Percentiles rank a stretch among this genome's conserved stretches.
phyloP scores from a whole-genome alignment of 345 rosid species.

The Balakata baccata region DNA sequence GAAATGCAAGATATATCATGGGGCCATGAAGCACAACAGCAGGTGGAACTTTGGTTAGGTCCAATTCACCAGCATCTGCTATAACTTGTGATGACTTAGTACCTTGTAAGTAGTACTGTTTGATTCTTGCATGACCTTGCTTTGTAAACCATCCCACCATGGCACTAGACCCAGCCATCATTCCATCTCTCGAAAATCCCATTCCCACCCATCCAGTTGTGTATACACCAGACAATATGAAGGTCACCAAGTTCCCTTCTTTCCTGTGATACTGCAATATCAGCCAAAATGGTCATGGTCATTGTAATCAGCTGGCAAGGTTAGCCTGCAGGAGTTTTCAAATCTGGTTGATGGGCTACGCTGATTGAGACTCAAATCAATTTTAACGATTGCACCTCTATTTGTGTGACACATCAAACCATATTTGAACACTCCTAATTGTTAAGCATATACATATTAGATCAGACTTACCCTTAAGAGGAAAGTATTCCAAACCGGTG shows the following conservation, averaged over 20 bases:
- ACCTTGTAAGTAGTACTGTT: slow-evolving; percentile 77
- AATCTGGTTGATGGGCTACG: no score
- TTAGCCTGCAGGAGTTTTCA: no score
- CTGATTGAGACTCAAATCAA: no score
- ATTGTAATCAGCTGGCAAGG: no score
- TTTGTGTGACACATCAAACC: no score
- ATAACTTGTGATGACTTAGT: slow-evolving; percentile 52
- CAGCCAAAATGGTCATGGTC: no score
- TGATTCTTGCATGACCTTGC: slow-evolving; percentile 68
- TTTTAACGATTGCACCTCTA: no score
- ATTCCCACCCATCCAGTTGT: slow-evolving; percentile 93
- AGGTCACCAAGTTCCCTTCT: slow-evolving; percentile 61
- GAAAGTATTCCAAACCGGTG: slow-evolving; percentile 76
- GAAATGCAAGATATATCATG: slow-evolving; percentile 73
- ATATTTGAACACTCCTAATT: no score
- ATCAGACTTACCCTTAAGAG: slow-evolving; percentile 57
- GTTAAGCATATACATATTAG: background rate
- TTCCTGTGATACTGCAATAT: slow-evolving; percentile 59
- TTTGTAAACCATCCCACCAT: slow-evolving; percentile 83
- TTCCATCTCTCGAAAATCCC: slow-evolving; percentile 82
- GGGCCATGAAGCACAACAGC: slow-evolving; percentile 71
- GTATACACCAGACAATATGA: slow-evolving; percentile 67
- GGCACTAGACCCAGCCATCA: slow-evolving; percentile 87
- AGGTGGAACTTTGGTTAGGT: slow-evolving; percentile 61
- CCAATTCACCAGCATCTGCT: slow-evolving; percentile 70